Percentiles rank a stretch among this genome's conserved stretches.
Evolutionary conservation across 768 basidiomycete genomes (phyloP).

Genomic region (Leccinum ochraceum): DNA sequence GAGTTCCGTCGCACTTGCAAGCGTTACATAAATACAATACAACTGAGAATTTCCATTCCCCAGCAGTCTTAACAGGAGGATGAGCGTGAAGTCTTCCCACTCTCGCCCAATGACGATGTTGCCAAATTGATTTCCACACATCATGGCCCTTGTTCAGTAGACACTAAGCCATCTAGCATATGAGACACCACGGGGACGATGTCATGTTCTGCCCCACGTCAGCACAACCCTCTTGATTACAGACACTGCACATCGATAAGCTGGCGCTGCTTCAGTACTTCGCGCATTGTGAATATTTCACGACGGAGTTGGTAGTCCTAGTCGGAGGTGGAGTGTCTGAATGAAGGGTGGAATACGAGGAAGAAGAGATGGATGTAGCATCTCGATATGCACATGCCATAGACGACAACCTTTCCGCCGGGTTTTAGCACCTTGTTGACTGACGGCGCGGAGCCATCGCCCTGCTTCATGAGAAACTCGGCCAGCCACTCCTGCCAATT

Average conservation of each 20-base stretch:
- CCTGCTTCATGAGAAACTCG: too few relatives aligned
- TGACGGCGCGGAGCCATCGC: too few relatives aligned
- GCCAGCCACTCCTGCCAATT: too few relatives aligned
- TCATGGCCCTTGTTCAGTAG: constrained; percentile 68
- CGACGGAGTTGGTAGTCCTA: constrained; percentile 35
- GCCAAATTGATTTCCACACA: constrained; percentile 64
- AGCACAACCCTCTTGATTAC: constrained; percentile 9
- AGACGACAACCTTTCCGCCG: constrained; percentile 62
- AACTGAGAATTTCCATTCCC: background rate
- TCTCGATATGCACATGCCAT: constrained; percentile 52
- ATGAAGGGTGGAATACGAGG: constrained; percentile 2
- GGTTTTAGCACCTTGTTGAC: constrained; percentile 30
- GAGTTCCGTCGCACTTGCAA: background rate
- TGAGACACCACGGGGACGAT: constrained; percentile 73
- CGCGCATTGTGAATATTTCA: constrained; percentile 71
- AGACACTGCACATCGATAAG: constrained; percentile 58
- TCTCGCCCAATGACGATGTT: constrained; percentile 63
- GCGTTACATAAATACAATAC: too few relatives aligned
- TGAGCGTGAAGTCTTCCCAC: constrained; percentile 14
- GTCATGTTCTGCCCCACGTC: constrained; percentile 45
- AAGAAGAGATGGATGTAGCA: background rate
- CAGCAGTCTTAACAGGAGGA: background rate
- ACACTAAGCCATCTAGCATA: constrained; percentile 63
- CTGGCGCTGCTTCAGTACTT: constrained; percentile 64
- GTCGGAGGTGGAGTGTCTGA: constrained; percentile 4